Percentiles rank a stretch among this genome's conserved stretches.
phyloP scores from a whole-genome alignment of 768 basidiomycete species.

The Boletales sp. region DNA sequence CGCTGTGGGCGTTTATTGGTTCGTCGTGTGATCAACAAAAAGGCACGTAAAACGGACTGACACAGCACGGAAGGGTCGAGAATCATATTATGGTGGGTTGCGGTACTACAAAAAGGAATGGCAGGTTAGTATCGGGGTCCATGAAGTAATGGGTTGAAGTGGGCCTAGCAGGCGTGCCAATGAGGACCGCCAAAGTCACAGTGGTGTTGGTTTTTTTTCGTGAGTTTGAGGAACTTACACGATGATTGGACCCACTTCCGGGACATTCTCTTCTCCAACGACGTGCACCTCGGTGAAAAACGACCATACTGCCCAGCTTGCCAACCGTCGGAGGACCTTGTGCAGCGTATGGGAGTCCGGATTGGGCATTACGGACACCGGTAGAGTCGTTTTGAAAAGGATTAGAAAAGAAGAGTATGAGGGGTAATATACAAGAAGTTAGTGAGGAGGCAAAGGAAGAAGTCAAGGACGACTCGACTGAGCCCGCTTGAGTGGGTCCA shows the following conservation, averaged over 20 bases:
- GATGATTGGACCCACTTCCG: constrained; percentile 84
- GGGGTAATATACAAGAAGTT: constrained; percentile 10
- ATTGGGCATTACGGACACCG: constrained; percentile 21
- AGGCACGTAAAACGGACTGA: constrained; percentile 37
- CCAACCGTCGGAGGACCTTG: constrained; percentile 64
- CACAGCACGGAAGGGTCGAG: constrained; percentile 82
- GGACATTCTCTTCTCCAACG: constrained; percentile 86
- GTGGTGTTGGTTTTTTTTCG: not conserved
- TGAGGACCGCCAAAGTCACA: constrained; percentile 2
- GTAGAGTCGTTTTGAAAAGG: constrained; percentile 1
- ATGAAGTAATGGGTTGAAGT: not conserved
- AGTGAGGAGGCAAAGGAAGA: not conserved
- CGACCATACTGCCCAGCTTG: constrained; percentile 70
- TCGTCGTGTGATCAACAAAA: constrained; percentile 13
- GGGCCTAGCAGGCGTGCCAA: not conserved
- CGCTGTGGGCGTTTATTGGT: constrained; percentile 42
- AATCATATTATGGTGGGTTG: constrained; percentile 95
- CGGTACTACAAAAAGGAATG: constrained; percentile 47
- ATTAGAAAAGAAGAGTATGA: constrained; percentile 3
- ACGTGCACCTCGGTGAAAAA: constrained; percentile 90
- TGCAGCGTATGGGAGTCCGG: constrained; percentile 50
- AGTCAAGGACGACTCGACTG: not conserved
- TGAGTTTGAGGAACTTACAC: constrained; percentile 54
- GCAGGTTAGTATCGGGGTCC: constrained; percentile 9
- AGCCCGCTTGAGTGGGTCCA: not conserved